A percentile compares a stretch with the other conserved stretches of the same genome.
Conservation (phyloP, 352 stramenopile species). For the Phytophthora ramorum region DNA sequence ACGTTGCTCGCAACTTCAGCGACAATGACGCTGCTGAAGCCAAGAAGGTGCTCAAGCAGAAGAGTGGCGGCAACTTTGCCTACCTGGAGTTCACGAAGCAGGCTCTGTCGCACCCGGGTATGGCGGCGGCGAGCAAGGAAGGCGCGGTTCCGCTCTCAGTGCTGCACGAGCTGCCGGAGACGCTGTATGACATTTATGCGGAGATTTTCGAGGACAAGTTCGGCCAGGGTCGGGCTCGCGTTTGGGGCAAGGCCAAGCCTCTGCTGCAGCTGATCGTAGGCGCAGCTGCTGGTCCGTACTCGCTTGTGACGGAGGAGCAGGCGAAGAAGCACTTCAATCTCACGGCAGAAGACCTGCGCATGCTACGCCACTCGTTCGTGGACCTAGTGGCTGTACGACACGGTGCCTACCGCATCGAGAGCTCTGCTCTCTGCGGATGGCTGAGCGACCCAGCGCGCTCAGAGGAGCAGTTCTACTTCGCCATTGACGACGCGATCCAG, state of each 20-base stretch:
- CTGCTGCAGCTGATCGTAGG: slow-evolving; percentile 78
- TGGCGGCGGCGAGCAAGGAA: slow-evolving; percentile 48
- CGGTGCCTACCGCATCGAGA: slow-evolving; percentile 80
- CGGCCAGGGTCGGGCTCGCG: slow-evolving; percentile 66
- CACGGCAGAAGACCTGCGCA: slow-evolving; percentile 68
- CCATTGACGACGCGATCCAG: slow-evolving; percentile 53
- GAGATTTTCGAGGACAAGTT: slow-evolving; percentile 92
- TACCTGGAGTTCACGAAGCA: slow-evolving; percentile 86
- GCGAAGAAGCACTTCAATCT: slow-evolving; percentile 65
- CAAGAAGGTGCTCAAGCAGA: slow-evolving; percentile 61
- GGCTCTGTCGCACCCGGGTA: slow-evolving; percentile 71
- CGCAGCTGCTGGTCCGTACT: slow-evolving; percentile 72
- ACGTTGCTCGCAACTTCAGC: slow-evolving; percentile 62
- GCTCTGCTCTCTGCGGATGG: slow-evolving; percentile 75
- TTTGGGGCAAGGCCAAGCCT: slow-evolving; percentile 82
- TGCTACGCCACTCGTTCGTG: slow-evolving; percentile 75
- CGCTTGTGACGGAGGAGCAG: slow-evolving; percentile 72
- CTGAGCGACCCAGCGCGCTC: slow-evolving; percentile 58
- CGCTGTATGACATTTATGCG: slow-evolving; percentile 83
- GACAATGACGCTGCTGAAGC: slow-evolving; percentile 51
- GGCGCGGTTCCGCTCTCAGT: slow-evolving; percentile 64
- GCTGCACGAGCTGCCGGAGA: slow-evolving; percentile 77
- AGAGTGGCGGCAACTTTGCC: slow-evolving; percentile 78
- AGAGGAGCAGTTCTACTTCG: slow-evolving; percentile 73
- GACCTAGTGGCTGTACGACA: slow-evolving; percentile 72